Evolutionary conservation across 1,284 basidiomycete genomes (phyloP).

Genomic region (Peniophora sp.): DNA sequence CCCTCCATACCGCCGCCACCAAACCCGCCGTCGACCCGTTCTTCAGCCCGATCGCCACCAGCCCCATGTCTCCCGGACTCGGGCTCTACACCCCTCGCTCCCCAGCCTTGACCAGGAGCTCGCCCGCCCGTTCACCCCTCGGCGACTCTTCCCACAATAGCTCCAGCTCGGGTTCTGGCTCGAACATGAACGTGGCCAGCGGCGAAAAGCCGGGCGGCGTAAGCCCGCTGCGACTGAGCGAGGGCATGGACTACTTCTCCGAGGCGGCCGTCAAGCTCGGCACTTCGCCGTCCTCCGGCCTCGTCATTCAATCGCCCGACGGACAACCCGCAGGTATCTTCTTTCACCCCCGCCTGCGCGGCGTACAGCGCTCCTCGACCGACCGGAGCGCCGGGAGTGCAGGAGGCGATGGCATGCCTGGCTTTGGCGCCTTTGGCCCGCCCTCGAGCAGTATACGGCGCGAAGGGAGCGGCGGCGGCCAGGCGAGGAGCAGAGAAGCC

Average conservation of each 20-base stretch:
- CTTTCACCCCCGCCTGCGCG: constrained; percentile 73
- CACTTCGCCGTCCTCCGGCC: constrained; percentile 74
- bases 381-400: no score
- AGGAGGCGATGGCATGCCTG: no score
- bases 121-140: constrained; percentile 23
- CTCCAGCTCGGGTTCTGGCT: constrained; percentile 41
- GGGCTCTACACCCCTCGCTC: constrained; percentile 33
- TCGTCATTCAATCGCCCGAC: constrained; percentile 88
- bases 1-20: constrained; percentile 79
- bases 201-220: constrained; percentile 43
- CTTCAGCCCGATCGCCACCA: constrained; percentile 88
- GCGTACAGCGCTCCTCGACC: neutral
- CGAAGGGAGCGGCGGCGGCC: no score
- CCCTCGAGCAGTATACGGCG: no score
- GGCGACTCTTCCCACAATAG: constrained; percentile 31
- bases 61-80: constrained; percentile 66
- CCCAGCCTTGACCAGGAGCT: constrained; percentile 32
- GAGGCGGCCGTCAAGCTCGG: constrained; percentile 66
- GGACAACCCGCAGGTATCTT: constrained; percentile 92
- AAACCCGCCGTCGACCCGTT: constrained; percentile 84
- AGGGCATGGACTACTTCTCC: constrained; percentile 86
- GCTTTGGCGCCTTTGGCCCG: no score
- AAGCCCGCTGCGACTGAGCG: constrained; percentile 67
- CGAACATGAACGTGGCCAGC: constrained; percentile 14
- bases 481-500: no score